Evolutionary conservation across 495 filamentous ascomycete species (phyloP).

Genomic region (Hypoxylon fuscum): DNA sequence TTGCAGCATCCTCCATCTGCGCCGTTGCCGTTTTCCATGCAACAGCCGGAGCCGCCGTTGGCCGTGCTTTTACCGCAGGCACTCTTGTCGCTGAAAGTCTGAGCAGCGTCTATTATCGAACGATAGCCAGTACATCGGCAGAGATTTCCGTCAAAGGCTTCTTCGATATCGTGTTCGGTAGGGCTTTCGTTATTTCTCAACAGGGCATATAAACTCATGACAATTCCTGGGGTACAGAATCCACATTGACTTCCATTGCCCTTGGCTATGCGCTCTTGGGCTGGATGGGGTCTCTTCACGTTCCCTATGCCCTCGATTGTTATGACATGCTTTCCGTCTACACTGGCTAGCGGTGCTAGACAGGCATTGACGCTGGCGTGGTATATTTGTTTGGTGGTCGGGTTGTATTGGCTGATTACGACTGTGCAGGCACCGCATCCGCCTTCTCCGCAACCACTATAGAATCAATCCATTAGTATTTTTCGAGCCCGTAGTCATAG

Average conservation of each 20-base stretch:
- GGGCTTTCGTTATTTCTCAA: slow-evolving; percentile 76
- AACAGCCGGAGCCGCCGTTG: slow-evolving; percentile 74
- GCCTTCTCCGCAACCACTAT: slow-evolving; percentile 89
- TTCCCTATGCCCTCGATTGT: slow-evolving; percentile 98
- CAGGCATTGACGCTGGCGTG: slow-evolving; percentile 96
- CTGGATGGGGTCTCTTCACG: slow-evolving; percentile 84
- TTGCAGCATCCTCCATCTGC: slow-evolving; percentile 67
- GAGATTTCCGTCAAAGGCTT: slow-evolving; percentile 94
- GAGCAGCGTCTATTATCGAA: slow-evolving; percentile 91
- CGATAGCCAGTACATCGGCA: slow-evolving; percentile 96
- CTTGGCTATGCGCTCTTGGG: slow-evolving; percentile 90
- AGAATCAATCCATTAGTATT: slow-evolving; percentile 40
- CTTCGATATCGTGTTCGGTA: slow-evolving; percentile 79
- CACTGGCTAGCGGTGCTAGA: slow-evolving; percentile 86
- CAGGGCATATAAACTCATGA: slow-evolving; percentile 92
- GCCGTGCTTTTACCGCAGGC: slow-evolving; percentile 65
- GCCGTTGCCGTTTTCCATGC: slow-evolving; percentile 64
- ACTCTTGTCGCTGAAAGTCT: slow-evolving; percentile 68
- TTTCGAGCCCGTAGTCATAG: slow-evolving; percentile 24
- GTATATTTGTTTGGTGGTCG: slow-evolving; percentile 88
- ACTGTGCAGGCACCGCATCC: slow-evolving; percentile 98
- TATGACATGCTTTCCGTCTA: slow-evolving; percentile 98
- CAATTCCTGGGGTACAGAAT: slow-evolving; percentile 97
- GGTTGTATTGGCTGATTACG: slow-evolving; percentile 91
- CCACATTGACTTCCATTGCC: slow-evolving; percentile 73